These are phyloP conservation scores for Cryphonectria radicalis DNA, from an alignment of 2,329 filamentous ascomycete genomes.

Conservation along the genomic window DNA sequence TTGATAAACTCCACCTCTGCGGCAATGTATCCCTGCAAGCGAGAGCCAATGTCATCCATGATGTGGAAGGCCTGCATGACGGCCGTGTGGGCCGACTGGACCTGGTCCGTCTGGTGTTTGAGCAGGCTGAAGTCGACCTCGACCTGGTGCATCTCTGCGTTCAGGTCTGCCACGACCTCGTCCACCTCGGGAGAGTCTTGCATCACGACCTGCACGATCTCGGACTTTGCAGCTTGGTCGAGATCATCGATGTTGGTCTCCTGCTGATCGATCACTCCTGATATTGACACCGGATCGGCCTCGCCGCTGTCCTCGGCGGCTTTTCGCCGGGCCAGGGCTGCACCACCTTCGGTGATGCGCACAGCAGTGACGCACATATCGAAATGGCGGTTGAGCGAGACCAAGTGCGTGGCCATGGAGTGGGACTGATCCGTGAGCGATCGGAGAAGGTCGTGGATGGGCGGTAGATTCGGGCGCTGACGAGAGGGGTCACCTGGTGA, in stretches of 20 bases:
- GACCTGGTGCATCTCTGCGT: conserved; percentile 76
- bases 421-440: conserved; percentile 75
- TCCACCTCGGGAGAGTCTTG: conserved; percentile 71
- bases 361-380: conserved; percentile 92
- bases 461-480: conserved; percentile 35
- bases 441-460: conserved; percentile 59
- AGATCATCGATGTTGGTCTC: conserved; percentile 56
- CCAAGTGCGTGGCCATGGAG: conserved; percentile 79
- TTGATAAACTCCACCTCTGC: conserved; percentile 67
- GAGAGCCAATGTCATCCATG: conserved; percentile 69
- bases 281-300: conserved; percentile 58
- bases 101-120: conserved; percentile 62
- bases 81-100: conserved; percentile 58
- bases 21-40: conserved; percentile 67
- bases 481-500: conserved; percentile 43
- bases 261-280: conserved; percentile 66
- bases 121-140: conserved; percentile 71
- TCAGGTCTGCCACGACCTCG: conserved; percentile 71
- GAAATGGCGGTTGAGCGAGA: conserved; percentile 84
- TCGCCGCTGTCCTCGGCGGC: conserved; percentile 64
- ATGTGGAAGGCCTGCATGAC: conserved; percentile 67
- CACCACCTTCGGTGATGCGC: conserved; percentile 62
- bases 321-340: conserved; percentile 54
- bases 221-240: conserved; percentile 76
- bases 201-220: conserved; percentile 81